Conservation (phyloP, 371 early-diverging fungal genomes). For the Nematocida sp. region DNA sequence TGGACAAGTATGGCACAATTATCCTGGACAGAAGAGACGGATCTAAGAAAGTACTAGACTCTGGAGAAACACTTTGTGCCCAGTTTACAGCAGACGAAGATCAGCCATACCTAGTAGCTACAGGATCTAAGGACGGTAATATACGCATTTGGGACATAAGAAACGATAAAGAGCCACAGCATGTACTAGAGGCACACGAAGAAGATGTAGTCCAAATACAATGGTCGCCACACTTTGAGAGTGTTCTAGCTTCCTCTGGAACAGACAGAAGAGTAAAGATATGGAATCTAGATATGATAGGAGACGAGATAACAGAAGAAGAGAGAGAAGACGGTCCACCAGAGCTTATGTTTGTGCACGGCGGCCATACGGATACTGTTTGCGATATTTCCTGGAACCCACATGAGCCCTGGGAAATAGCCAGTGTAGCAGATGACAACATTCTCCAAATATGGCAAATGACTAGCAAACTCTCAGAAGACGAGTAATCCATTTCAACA, state of each 20-base stretch:
- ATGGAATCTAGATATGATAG: slow-evolving; percentile 86
- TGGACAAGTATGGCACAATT: slow-evolving; percentile 66
- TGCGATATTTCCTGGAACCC: slow-evolving; percentile 91
- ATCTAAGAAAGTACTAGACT: slow-evolving; percentile 13
- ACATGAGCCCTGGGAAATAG: slow-evolving; percentile 82
- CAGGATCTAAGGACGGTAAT: slow-evolving; percentile 84
- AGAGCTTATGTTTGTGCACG: slow-evolving; percentile 91
- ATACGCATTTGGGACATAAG: slow-evolving; percentile 90
- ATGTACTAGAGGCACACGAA: slow-evolving; percentile 77
- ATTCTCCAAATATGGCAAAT: slow-evolving; percentile 85
- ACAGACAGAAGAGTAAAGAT: slow-evolving; percentile 82
- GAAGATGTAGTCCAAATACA: slow-evolving; percentile 79
- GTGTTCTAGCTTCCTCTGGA: slow-evolving; percentile 78
- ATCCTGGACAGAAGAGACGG: slow-evolving; percentile 73
- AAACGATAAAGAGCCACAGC: slow-evolving; percentile 72
- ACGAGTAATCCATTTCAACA: neutral
- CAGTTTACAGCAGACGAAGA: slow-evolving; percentile 80
- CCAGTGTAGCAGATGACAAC: slow-evolving; percentile 85
- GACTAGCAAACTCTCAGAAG: neutral
- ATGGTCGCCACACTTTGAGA: slow-evolving; percentile 85
- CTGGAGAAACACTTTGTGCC: slow-evolving; percentile 79
- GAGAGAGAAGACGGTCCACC: slow-evolving; percentile 94
- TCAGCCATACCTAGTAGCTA: slow-evolving; percentile 77
- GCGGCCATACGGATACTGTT: slow-evolving; percentile 90
- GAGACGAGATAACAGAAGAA: slow-evolving; percentile 79